Conservation (phyloP, 352 stramenopile species). For the Blastocystis sp. region DNA sequence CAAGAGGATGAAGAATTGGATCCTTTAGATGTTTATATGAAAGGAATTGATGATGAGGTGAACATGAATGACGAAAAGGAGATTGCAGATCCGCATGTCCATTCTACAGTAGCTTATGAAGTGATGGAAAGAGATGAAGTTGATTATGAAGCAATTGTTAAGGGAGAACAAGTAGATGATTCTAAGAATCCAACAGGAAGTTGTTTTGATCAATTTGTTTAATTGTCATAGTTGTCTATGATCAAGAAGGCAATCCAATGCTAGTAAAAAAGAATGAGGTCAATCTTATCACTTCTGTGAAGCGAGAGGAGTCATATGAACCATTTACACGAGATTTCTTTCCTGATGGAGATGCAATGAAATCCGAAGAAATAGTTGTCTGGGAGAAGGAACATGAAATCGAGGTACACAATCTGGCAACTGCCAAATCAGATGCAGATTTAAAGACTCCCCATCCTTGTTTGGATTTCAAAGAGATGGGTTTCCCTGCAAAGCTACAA, state of each 20-base stretch:
- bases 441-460: constrained; percentile 5
- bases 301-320: constrained; percentile 1
- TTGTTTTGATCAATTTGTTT: background rate
- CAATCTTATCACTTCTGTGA: constrained; percentile 16
- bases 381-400: constrained; percentile 21
- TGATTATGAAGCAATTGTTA: constrained; percentile 22
- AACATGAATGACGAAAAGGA: background rate
- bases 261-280: background rate
- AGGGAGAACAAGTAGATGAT: background rate
- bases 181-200: background rate
- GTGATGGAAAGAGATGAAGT: constrained; percentile 47
- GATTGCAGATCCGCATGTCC: background rate
- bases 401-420: constrained; percentile 42
- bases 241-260: constrained; percentile 49
- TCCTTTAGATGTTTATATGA: constrained; percentile 53
- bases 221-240: constrained; percentile 46
- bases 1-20: constrained; percentile 43
- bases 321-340: constrained; percentile 44
- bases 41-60: constrained; percentile 31
- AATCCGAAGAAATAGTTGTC: background rate
- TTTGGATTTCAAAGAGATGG: background rate
- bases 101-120: constrained; percentile 4
- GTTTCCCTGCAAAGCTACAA: background rate
- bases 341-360: background rate
- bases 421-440: background rate